Evolutionary conservation across 495 filamentous ascomycete genomes (phyloP), one percentile per base, ranked within the genome.

Genomic region (Penicillium taxi): DNA sequence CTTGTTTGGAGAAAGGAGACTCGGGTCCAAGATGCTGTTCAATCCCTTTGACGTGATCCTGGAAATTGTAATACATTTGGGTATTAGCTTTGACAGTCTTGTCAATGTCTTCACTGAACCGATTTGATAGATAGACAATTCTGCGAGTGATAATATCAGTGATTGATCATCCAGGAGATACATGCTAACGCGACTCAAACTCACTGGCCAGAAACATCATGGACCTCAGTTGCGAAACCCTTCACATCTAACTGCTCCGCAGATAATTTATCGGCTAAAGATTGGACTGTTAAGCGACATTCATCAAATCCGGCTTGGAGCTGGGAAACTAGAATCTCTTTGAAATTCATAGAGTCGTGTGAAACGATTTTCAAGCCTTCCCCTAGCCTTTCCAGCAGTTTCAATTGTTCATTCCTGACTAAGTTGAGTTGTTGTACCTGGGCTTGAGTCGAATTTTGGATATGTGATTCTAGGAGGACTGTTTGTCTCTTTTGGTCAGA

Each of bases 391-490:
- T 45, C 45, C 3, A 47, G 21, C 9, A 63, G 39, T 8, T 42
- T 43, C 5, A 39, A 25, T 29, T 67, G 64, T n/a, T 50, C 48
- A 3, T 42, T 24, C 42, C 31, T 50, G 32, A 67, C 45, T 9
- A 45, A 19, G 9, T 26, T 33, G 1, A 64, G 30, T 22, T 50
- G 50, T 24, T 36, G 50, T 2, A 42, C 36, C 13, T 67, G 62
- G 14, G 20, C 32, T 8, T 36, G 44, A 23, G 60, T 50, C 22
- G 41, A 42, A 7, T 53, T 52, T 27, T 58, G 56, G 14, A 67
- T 63, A 26, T 58, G 64, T 6, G 42, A 35, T 18, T 67, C 64
- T 2, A 67, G 51, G 6, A 32, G 37, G 1, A 14, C 35, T 1
- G 37, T 42, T 33, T 57, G 47, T 14, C 34, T 63, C 17, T 53